phyloP scores from a whole-genome alignment of 306 rosid species.

The Cicer cuneatum region DNA sequence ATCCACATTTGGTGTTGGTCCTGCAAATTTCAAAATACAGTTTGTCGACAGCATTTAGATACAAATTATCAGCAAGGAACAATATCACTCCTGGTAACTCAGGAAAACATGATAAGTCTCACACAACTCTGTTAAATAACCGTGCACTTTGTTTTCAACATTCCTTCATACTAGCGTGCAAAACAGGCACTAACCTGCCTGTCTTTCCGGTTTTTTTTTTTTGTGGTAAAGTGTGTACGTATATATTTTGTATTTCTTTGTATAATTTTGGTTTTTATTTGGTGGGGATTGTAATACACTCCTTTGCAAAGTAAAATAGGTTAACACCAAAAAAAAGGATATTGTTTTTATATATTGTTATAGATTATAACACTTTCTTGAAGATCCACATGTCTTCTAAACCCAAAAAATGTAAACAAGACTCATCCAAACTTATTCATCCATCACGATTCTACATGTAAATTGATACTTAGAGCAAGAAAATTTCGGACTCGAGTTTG shows the following conservation, averaged over 20 bases:
- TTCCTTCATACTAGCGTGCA: background rate
- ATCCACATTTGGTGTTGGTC: slow-evolving; percentile 91
- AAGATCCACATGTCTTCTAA: slow-evolving; percentile 6
- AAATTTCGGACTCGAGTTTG: background rate
- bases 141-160: slow-evolving; percentile 18
- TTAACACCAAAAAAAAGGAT: too few species aligned
- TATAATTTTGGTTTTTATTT: too few species aligned
- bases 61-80: slow-evolving; percentile 26
- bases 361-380: background rate
- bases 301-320: too few species aligned
- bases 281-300: too few species aligned
- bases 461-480: slow-evolving; percentile 23
- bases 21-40: slow-evolving; percentile 55
- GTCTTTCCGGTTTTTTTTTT: too few species aligned
- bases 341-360: too few species aligned
- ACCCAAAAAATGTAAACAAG: background rate
- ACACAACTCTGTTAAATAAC: background rate
- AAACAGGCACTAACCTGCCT: too few species aligned
- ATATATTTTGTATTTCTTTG: too few species aligned
- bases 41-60: slow-evolving; percentile 33
- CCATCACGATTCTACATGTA: background rate
- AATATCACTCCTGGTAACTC: background rate
- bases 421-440: background rate
- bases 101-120: background rate
- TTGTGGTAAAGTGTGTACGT: too few species aligned